A percentile compares a stretch with the other conserved stretches of the same genome.
Evolutionary conservation across 2,329 filamentous ascomycete genomes (phyloP).

Genomic region (Periglandula ipomoeae): DNA sequence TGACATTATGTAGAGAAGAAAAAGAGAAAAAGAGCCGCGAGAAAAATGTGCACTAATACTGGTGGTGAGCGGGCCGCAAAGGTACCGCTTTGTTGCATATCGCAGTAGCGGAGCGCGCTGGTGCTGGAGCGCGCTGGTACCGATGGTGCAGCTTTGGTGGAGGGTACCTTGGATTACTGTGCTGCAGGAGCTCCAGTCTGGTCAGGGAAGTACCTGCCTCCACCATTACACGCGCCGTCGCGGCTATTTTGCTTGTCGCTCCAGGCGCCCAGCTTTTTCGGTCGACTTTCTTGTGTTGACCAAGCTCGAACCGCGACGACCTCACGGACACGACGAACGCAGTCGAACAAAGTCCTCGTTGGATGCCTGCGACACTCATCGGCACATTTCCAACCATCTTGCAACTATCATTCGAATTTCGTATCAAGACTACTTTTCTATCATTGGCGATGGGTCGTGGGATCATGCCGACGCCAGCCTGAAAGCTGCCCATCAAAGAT

Average conservation of each 20-base stretch:
- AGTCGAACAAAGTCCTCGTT: not conserved
- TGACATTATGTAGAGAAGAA: constrained; percentile 60
- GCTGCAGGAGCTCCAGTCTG: not conserved
- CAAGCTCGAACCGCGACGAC: not conserved
- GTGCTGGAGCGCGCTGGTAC: too few relatives aligned
- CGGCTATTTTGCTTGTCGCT: constrained; percentile 1
- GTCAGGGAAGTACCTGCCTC: not conserved
- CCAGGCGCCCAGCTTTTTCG: not conserved
- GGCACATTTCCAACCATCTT: too few relatives aligned
- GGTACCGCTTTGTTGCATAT: constrained; percentile 19
- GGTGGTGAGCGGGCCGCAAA: not conserved
- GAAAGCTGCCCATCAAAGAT: constrained; percentile 5
- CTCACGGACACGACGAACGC: too few relatives aligned
- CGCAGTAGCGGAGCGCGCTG: constrained; percentile 8
- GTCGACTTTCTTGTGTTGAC: not conserved
- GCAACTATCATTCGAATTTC: not conserved
- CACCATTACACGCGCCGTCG: not conserved
- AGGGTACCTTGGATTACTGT: too few relatives aligned
- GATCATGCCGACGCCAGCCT: constrained; percentile 6
- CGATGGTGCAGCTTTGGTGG: too few relatives aligned
- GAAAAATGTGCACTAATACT: constrained; percentile 16
- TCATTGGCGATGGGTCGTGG: not conserved
- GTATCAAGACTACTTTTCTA: not conserved
- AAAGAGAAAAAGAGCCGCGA: constrained; percentile 14
- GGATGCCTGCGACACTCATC: too few relatives aligned